Base-by-base conservation (phyloP, 192 early-diverging fungal genomes). In the Spizellomyces sp. region DNA sequence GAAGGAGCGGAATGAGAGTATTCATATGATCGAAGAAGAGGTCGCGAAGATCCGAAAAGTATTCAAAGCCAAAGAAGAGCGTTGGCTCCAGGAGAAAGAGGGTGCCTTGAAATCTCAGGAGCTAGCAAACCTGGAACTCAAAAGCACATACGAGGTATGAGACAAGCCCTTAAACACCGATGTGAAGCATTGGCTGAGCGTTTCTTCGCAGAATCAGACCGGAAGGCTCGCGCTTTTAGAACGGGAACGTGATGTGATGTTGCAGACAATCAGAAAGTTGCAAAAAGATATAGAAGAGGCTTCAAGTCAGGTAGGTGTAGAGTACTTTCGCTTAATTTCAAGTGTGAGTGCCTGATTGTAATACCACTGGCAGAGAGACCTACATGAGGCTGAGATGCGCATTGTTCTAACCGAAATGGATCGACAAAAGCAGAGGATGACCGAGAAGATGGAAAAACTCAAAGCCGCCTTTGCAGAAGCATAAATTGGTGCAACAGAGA, bases 21-120 rank as follows among this genome's bases (percentile, higher is more conserved):
- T 87, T 46, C 76, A 83, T 36, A 59, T 58, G 64, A 87, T 87
- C 46, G 86, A 87, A 64, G 58, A 74, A 12, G 86, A 87, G 62
- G 82, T 84, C 10, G 60, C 50, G 9, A 75, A 69, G 45, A 72
- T 82, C 4, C 78, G 74, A 52, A 52, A 48, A 1, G 66, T 72
- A 1, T 86, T 80, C 50, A 69, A 77, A 52, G 76, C 76, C 5
- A 86, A 86, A 58, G 82, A 85, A 57, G 73, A 77, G 50, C 76
- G 78, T 44, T 66, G 79, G 47, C n/a, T 65, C 17, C 58, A 72
- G 66, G 80, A 83, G 41, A 74, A 62, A 15, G 64, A 77, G 15
- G 66, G 55, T 42, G 56, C 71, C 14, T 43, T 80, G 12, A 46
- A 73, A 48, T 58, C 58, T 10, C 61, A 70, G 36, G 60, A 74